Evolutionary conservation across 1,284 basidiomycete species (phyloP), one percentile per base, ranked within the genome.

Genomic region (Coniophora puteana): DNA sequence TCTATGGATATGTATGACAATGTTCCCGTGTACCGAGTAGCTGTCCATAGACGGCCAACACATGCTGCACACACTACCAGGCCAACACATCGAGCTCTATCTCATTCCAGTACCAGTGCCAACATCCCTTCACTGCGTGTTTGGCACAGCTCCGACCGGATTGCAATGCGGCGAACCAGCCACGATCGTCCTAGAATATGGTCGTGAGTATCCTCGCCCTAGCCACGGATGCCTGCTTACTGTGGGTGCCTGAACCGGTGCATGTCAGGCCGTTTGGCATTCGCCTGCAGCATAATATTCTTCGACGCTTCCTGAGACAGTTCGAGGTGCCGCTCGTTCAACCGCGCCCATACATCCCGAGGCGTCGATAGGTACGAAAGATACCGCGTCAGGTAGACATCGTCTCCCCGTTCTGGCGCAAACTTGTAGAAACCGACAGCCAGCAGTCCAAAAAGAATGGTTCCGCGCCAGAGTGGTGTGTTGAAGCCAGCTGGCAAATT

Each of bases 191-290:
- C 58, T 60, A 36, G 4, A 31, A 24, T 22, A 45, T 25, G 13
- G n/a, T n/a, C 24, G 43, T 31, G 21, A 44, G 18, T 18, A 21
- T 18, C 26, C 29, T n/a, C 37, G 34, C 31, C 22, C 17, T n/a
- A 28, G 25, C 29, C 17, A 23, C n/a, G 11, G 21, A 26, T 8
- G 29, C 32, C 23, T 30, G 74, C 83, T 65, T 52, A 89, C 86
- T 83, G 78, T 43, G 83, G 79, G 57, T 76, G 83, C 49, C 79
- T 71, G 57, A 74, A 78, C 31, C 82, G 72, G 55, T 80, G 75
- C 18, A 82, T 68, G 4, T 57, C 59, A 1, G 82, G 74, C 35
- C 59, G 65, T 53, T 70, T 66, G 18, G 82, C 80, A 47, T 67
- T 67, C 33, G 64, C 63, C 18, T 80, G 58, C 28, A 81, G 52